A percentile compares a stretch with the other conserved stretches of the same genome.
Conservation (phyloP, 2,329 filamentous ascomycete genomes). For the Fusarium cicatricum region DNA sequence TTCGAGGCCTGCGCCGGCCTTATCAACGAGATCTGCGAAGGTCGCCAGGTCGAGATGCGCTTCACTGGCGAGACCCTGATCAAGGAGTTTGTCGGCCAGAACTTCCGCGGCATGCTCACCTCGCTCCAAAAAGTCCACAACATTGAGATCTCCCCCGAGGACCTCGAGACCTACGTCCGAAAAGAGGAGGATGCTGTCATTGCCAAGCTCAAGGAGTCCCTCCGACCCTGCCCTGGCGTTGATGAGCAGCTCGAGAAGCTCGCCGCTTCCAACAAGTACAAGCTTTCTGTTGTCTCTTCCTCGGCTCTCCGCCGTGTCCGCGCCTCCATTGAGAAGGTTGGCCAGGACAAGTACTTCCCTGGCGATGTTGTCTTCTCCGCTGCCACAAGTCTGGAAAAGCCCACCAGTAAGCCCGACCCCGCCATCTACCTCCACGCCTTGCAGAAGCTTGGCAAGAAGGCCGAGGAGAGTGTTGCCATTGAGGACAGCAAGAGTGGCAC, state of each 20-base stretch:
- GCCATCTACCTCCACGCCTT: conserved; percentile 86
- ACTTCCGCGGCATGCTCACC: conserved; percentile 91
- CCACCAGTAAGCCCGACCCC: conserved; percentile 91
- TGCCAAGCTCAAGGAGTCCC: conserved; percentile 74
- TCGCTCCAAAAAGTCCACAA: conserved; percentile 78
- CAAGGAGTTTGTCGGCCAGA: conserved; percentile 88
- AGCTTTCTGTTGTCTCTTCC: conserved; percentile 81
- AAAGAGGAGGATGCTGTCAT: conserved; percentile 86
- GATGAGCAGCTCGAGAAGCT: conserved; percentile 73
- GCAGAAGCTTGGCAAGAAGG: conserved; percentile 73
- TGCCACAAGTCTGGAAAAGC: conserved; percentile 77
- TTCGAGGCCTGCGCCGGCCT: conserved; percentile 92
- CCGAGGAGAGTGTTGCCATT: conserved; percentile 78
- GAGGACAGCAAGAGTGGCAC: conserved; percentile 91
- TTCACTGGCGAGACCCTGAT: conserved; percentile 85
- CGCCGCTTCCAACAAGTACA: conserved; percentile 67
- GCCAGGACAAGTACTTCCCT: conserved; percentile 82
- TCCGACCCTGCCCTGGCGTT: conserved; percentile 73
- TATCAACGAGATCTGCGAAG: conserved; percentile 83
- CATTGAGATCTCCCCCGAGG: conserved; percentile 73
- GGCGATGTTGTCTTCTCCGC: conserved; percentile 80
- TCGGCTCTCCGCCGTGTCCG: conserved; percentile 80
- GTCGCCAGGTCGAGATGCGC: conserved; percentile 67
- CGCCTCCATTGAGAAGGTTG: conserved; percentile 81
- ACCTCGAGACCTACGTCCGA: conserved; percentile 77